Base-by-base conservation (phyloP, 352 stramenopile genomes). In the Phytophthora citrophthora region DNA sequence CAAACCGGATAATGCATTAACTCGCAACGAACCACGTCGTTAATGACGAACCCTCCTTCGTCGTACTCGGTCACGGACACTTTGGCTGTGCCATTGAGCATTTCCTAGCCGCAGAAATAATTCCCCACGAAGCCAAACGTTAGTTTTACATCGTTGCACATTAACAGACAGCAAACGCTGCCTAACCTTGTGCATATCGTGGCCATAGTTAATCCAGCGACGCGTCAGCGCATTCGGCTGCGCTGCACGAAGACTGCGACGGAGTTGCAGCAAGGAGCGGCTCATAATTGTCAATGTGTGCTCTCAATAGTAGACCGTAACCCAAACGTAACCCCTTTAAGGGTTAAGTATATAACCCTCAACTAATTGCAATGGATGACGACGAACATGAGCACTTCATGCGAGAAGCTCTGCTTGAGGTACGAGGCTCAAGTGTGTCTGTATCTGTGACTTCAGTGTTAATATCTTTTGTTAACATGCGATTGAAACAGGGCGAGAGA, bases 21-120 rank as follows among this genome's bases (percentile, higher is more conserved):
- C 49, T 20, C 15, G 0, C 16, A 65, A 70, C 74, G 29, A 47
- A 88, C 81, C 46, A 95, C 61, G 51, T 93, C 76, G 68, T 94
- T 95, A 54, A 95, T 63, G 39, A 95, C 85, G 57, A 94, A 94
- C 24, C 87, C 87, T 59, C 83, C 85, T 69, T 94, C 85, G 64
- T 95, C 87, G 60, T 95, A 95, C 68, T 93, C 87, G 16, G 80
- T 85, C 44, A 95, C 76, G 1, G 87, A 91, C 16, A 93, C 70
- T 59, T 95, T 95, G 53, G 75, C 56, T 13, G 87, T 91, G 44
- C 81, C 87, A 51, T 79, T 86, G 47, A 95, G 72, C 87, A 95
- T 95, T 70, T 95, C 87, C 87, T 95, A 58, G 2, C 13, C 40
- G 53, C 31, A 59, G 26, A 32, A 54, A 23, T 53, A n/a, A 8